Evolutionary conservation across 169 alveolate species (phyloP), one percentile per base, ranked within the genome.

Genomic region (Eimeria mitis): DNA sequence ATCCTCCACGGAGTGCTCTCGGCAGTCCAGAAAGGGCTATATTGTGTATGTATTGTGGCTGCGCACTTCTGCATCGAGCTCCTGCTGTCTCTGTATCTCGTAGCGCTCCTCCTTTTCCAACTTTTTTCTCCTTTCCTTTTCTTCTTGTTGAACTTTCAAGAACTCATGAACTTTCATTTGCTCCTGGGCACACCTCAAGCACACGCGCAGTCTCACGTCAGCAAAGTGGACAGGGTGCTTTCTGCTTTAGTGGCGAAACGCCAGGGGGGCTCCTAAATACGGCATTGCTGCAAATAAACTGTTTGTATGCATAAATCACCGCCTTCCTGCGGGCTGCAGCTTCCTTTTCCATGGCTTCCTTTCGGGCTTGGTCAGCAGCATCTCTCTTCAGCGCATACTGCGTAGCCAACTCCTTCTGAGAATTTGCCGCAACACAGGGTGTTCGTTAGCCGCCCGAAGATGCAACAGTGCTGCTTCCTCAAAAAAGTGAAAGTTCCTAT

Each of bases 371-470:
- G 44, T 87, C 92, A 8, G 78, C 92, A 14, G 81, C 81, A 40
- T 87, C 92, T 54, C 92, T 21, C 92, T 87, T 87, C 52, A 87
- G 78, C 49, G 92, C 92, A 63, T 28, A 59, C 79, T 61, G 79
- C n/a, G 92, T 87, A 28, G 92, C 92, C 61, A 87, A n/a, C 79
- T 87, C 92, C 31, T 87, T 87, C 92, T 87, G 65, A n/a, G 6
- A 59, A 61, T 21, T 2, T 44, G 52, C 61, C 28, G 40, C 90
- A 83, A 54, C 52, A 56, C 76, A 52, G 44, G n/a, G 23, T 28
- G 9, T 78, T 28, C 88, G 65, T 68, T 49, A 49, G 68, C 25
- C 47, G 44, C 11, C 49, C 70, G 28, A 23, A 37, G 16, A 2
- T 49, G 47, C 19, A 16, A 16, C 59, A 76, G 49, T 73, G 89